Percentiles rank a stretch among this genome's conserved stretches.
Evolutionary conservation across 306 rosid genomes (phyloP).

Genomic region (Ammopiptanthus mongolicus): DNA sequence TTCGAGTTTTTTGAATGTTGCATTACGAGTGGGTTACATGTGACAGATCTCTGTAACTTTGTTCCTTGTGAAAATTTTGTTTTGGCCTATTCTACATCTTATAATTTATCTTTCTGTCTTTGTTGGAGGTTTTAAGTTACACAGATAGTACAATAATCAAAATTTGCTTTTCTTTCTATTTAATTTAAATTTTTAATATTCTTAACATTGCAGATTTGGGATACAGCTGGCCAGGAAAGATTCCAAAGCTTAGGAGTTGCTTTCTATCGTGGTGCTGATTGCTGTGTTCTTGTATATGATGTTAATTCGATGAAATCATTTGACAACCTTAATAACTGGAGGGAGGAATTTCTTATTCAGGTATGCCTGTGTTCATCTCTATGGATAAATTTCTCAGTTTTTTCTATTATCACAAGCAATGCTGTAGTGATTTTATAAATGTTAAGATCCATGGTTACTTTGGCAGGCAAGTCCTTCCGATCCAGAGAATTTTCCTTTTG

Average conservation of each 20-base stretch:
- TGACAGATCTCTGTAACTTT: background rate
- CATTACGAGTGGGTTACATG: background rate
- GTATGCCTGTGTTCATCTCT: constrained; percentile 33
- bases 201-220: constrained; percentile 73
- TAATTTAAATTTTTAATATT: background rate
- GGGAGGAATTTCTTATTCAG: constrained; percentile 97
- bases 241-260: constrained; percentile 99
- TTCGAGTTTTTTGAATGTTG: background rate
- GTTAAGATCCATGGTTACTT: constrained; percentile 25
- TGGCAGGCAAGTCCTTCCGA: constrained; percentile 96
- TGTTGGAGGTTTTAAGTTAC: background rate
- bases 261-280: constrained; percentile 98
- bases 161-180: background rate
- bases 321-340: constrained; percentile 97
- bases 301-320: constrained; percentile 96
- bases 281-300: constrained; percentile 98
- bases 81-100: background rate
- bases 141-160: background rate
- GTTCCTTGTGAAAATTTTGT: background rate
- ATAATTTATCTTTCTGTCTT: background rate
- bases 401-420: background rate
- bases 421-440: background rate
- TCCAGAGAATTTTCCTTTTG: constrained; percentile 98
- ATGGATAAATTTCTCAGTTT: background rate
- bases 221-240: constrained; percentile 99